phyloP scores from a whole-genome alignment of 257 asterid genomes.

The Solanum bulbocastanum region DNA sequence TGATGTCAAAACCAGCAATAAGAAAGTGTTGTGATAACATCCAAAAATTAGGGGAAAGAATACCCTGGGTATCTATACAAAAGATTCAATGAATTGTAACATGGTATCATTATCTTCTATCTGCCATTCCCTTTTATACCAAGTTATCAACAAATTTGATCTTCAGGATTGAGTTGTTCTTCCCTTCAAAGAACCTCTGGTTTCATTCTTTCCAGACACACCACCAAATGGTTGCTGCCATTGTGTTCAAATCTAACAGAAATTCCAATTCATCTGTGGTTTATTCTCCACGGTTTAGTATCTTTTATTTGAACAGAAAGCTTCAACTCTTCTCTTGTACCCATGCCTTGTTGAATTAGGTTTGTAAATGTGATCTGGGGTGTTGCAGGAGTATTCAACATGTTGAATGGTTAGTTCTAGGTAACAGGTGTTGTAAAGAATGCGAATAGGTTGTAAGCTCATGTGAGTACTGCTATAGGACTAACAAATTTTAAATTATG shows the following conservation, averaged over 20 bases:
- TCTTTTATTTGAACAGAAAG: not conserved
- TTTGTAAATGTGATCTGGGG: not conserved
- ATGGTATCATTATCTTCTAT: not conserved
- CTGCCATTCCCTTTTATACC: not conserved
- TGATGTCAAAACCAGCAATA: not conserved
- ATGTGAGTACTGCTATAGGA: not conserved
- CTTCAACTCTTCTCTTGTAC: not conserved
- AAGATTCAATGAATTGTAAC: not conserved
- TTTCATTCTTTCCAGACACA: not conserved
- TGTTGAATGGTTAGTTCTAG: not conserved
- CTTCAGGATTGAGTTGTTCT: not conserved
- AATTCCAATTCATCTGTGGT: not conserved
- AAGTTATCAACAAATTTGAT: not conserved
- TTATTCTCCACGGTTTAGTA: not conserved
- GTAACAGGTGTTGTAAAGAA: not conserved
- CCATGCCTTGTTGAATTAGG: not conserved
- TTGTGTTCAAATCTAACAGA: not conserved
- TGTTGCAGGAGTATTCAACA: not conserved
- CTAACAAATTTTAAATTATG: not conserved
- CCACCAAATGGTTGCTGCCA: not conserved
- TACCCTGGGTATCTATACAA: not conserved
- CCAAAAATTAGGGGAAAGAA: not conserved
- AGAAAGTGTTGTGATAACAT: not conserved
- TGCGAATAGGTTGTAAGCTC: not conserved
- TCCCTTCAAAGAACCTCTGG: not conserved